A percentile compares a stretch with the other conserved stretches of the same genome.
These are phyloP conservation scores for Rosa chinensis DNA, from an alignment of 306 rosid species.

Conservation along the genomic window DNA sequence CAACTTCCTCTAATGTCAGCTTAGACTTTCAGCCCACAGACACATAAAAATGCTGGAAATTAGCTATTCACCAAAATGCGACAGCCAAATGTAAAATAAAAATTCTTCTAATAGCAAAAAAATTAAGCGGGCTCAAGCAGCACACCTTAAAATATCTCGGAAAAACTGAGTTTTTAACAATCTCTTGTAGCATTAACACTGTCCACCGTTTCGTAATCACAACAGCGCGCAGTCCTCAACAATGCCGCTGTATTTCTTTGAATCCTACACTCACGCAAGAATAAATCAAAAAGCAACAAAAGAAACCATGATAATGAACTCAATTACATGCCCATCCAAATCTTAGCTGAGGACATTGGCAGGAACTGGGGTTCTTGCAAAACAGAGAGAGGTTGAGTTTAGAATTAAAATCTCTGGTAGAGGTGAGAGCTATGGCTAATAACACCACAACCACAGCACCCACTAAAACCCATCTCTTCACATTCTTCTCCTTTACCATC, in stretches of 20 bases:
- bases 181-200: conserved; percentile 53
- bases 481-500: conserved; percentile 5
- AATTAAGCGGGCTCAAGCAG: background rate
- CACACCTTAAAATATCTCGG: conserved; percentile 64
- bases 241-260: conserved; percentile 54
- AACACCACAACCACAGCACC: conserved; percentile 10
- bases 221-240: conserved; percentile 63
- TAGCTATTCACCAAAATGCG: no score
- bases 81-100: background rate
- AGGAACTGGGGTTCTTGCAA: conserved; percentile 18
- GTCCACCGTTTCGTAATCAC: conserved; percentile 66
- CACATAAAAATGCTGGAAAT: no score
- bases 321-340: background rate
- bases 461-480: background rate
- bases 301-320: background rate
- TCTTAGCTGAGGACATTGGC: conserved; percentile 15
- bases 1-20: no score
- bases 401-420: no score
- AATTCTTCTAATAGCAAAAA: no score
- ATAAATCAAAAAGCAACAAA: background rate
- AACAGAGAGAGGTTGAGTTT: conserved; percentile 1
- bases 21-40: no score
- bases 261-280: conserved; percentile 31
- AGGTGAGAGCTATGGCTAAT: background rate
- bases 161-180: conserved; percentile 58